Base-by-base conservation (phyloP, 225 moss, liverwort and hornwort species). In the Bryum argenteum region DNA sequence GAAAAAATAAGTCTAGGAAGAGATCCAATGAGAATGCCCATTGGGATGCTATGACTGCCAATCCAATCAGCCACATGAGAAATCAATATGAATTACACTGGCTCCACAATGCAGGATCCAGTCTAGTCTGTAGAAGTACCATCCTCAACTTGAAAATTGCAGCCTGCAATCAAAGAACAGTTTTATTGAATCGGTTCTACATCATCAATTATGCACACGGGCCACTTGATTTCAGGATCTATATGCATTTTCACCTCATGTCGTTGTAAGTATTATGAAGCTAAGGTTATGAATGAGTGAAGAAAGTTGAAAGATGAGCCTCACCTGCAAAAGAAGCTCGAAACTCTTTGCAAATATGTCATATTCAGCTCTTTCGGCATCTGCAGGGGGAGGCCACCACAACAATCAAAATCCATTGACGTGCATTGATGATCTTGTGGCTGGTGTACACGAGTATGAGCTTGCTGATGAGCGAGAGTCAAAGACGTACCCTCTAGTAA, bases 81-180 rank as follows among this genome's bases (percentile, higher is more conserved):
- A 20, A 15, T 21, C 17, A 21, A 37, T 20, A 18, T 20, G 16
- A 33, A 33, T 33, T 26, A n/a, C 43, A 38, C 58, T 73, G 53
- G 43, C 47, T 69, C 64, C 45, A 60, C 16, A 70, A 61, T 54
- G 44, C 40, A 59, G 69, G 47, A 42, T 22, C 45, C 38, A 58
- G 61, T 67, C 12, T 11, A 58, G 22, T 38, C 23, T 33, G 28
- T 28, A 37, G n/a, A n/a, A n/a, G 63, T 58, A 23, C 53, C 44
- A 10, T 61, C 16, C 50, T 43, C 11, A 4, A 55, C 22, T 41
- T 47, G 21, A 66, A n/a, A 41, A 66, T 61, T 55, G 41, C 70
- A 42, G 40, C 60, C 77, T 44, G 37, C 61, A 65, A 70, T 65
- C 54, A 54, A 11, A 69, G 23, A 59, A 3, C 38, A 23, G n/a